Evolutionary conservation across 2,329 filamentous ascomycete species (phyloP), one percentile per base, ranked within the genome.

Genomic region (Parascedosporium putredinis): DNA sequence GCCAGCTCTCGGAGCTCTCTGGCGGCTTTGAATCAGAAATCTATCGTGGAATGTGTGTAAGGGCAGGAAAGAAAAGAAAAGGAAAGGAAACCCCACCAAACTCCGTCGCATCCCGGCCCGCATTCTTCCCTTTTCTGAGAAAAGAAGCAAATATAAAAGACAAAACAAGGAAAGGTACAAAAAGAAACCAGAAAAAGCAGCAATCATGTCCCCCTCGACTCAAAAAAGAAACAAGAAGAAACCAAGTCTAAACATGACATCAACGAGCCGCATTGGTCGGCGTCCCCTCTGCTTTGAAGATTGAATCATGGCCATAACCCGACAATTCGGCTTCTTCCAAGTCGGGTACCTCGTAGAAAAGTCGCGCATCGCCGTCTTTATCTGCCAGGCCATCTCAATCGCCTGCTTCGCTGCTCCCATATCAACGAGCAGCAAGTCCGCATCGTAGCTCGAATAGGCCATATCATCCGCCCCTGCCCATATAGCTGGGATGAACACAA

Each of bases 401-500:
- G 55, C 54, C 5, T 62, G 59, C 36, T 64, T 58, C 10, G 14
- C 23, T 10, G 31, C 12, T 12, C 23, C 38, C 10, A 31, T 25
- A 14, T 33, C 25, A 14, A 23, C 24, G 12, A 47, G 20, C 16
- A 47, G 18, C 27, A 36, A 33, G 25, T 47, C 45, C 12, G 23
- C 27, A 14, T 47, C 31, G 22, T 40, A 40, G 36, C 36, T 20
- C 36, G 23, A 33, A 29, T 31, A 47, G 5, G 43, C 20, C 25
- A n/a, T 22, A 12, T 16, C 27, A 23, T 34, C 40, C 16, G 25
- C 12, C 16, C 12, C 16, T 16, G 6, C 65, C 36, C 65, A 62
- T 27, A 66, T 64, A 18, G 63, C 60, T 20, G 68, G 68, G 36
- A 75, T 66, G 50, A 75, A 69, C 36, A 71, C 60, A 40, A 75